A percentile compares a stretch with the other conserved stretches of the same genome.
These are phyloP conservation scores for Ceriops tagal DNA, from an alignment of 345 rosid genomes.

Conservation along the genomic window DNA sequence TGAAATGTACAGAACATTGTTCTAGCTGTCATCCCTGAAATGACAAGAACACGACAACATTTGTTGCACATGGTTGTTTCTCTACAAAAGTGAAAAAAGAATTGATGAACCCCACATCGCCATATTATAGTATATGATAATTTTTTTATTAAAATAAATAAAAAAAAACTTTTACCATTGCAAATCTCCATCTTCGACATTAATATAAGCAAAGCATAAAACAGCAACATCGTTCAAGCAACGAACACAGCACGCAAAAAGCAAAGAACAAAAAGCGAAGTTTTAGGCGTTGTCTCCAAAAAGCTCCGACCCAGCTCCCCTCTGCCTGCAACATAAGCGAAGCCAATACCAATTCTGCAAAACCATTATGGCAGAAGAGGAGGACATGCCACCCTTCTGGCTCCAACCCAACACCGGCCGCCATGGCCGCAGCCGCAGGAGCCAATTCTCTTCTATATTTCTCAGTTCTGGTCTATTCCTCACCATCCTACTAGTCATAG, in stretches of 20 bases:
- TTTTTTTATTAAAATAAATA: background rate
- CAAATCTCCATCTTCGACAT: background rate
- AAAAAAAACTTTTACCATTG: background rate
- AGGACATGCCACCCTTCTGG: slow-evolving; percentile 67
- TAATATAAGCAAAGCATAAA: background rate
- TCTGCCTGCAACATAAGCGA: background rate
- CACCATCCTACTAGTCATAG: slow-evolving; percentile 25
- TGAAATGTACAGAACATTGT: background rate
- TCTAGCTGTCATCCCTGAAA: slow-evolving; percentile 12
- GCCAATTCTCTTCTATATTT: slow-evolving; percentile 35
- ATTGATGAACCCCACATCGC: background rate
- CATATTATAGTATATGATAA: background rate
- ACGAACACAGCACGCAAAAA: background rate
- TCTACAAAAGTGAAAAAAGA: background rate
- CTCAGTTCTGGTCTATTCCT: slow-evolving; percentile 47
- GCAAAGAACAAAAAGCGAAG: background rate
- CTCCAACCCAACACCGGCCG: slow-evolving; percentile 34
- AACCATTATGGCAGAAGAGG: slow-evolving; percentile 49
- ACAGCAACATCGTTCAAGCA: background rate
- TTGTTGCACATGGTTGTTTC: background rate
- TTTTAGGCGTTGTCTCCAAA: background rate
- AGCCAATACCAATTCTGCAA: background rate
- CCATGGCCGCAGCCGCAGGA: slow-evolving; percentile 30
- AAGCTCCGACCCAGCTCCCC: background rate
- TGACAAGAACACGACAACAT: slow-evolving; percentile 19